Conservation (phyloP, 345 rosid genomes). For the Eucalyptus guilfoylei region DNA sequence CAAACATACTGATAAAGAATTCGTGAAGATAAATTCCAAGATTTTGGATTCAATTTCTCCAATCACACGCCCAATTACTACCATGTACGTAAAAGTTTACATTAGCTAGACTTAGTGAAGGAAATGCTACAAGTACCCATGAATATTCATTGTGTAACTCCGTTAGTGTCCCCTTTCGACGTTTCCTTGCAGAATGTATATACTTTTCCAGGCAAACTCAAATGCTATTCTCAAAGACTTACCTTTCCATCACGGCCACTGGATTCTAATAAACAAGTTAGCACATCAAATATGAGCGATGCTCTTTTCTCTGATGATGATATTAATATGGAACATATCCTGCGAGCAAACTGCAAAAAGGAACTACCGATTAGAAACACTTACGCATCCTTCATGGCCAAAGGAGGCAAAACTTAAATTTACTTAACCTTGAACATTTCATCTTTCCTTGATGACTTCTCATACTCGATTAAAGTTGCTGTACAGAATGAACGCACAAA, state of each 20-base stretch:
- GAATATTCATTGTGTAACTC: neutral
- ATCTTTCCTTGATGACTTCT: slow-evolving; percentile 41
- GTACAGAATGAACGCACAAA: slow-evolving; percentile 26
- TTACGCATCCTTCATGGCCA: neutral
- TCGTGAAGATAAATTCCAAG: neutral
- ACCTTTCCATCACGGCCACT: slow-evolving; percentile 50
- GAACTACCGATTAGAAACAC: neutral
- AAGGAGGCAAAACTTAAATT: neutral
- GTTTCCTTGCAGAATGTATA: neutral
- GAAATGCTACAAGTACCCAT: neutral
- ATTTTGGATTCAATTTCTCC: neutral
- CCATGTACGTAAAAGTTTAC: neutral
- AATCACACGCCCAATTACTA: neutral
- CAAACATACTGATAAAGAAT: neutral
- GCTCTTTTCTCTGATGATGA: slow-evolving; percentile 16
- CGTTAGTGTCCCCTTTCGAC: neutral
- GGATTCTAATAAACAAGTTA: slow-evolving; percentile 21
- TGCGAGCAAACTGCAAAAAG: slow-evolving; percentile 51
- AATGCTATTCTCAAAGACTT: neutral
- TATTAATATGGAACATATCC: slow-evolving; percentile 47
- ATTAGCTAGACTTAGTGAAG: neutral
- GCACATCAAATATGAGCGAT: slow-evolving; percentile 18
- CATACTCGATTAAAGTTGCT: slow-evolving; percentile 34
- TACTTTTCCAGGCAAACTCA: neutral
- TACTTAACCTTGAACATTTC: slow-evolving; percentile 52